phyloP scores from a whole-genome alignment of 108 stramenopile genomes.

The Nannochloropsis granulata region DNA sequence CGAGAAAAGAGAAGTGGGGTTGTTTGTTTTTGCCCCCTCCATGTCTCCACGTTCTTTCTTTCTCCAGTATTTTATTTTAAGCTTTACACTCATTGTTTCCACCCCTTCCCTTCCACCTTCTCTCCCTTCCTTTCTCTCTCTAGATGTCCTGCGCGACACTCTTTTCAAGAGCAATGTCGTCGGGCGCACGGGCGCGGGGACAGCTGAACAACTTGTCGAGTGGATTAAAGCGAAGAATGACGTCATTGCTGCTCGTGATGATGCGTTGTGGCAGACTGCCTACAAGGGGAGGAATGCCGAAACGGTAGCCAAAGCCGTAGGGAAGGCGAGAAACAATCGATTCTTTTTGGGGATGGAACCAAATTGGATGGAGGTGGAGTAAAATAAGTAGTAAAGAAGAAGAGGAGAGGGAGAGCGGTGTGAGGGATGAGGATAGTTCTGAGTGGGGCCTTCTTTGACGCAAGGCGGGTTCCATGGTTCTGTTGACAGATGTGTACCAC shows the following conservation, averaged over 20 bases:
- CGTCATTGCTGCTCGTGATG: background rate
- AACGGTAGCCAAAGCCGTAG: background rate
- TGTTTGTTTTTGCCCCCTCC: too few relatives aligned
- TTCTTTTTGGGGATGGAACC: background rate
- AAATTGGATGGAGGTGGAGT: background rate
- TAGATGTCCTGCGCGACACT: background rate
- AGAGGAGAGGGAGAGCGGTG: background rate
- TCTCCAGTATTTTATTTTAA: too few relatives aligned
- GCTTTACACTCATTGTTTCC: too few relatives aligned
- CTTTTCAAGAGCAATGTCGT: background rate
- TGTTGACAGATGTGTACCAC: too few relatives aligned
- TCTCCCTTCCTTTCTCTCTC: too few relatives aligned
- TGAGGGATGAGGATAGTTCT: background rate
- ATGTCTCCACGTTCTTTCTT: too few relatives aligned
- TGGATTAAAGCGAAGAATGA: background rate
- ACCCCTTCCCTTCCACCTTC: too few relatives aligned
- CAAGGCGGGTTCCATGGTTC: too few relatives aligned
- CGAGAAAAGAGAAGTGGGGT: too few relatives aligned
- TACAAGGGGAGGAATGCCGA: background rate
- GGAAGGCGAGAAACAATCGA: background rate
- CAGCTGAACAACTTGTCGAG: background rate
- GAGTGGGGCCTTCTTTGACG: too few relatives aligned
- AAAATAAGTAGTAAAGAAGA: background rate
- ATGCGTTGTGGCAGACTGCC: background rate
- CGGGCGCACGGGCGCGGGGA: background rate